Evolutionary conservation across 495 filamentous ascomycete species (phyloP).

Genomic region (Trichoderma asperelloides): DNA sequence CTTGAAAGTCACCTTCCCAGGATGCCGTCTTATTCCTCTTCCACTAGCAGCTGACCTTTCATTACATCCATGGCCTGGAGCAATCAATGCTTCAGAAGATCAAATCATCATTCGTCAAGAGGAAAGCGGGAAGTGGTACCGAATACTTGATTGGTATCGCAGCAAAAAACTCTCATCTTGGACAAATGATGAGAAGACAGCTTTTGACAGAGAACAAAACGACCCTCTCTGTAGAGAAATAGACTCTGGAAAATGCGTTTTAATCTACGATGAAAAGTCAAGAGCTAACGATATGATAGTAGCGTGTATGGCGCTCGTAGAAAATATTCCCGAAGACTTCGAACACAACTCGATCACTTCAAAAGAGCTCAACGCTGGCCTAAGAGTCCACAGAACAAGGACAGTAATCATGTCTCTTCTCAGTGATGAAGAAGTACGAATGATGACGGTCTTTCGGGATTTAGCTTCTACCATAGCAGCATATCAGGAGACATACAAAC

Average conservation of each 20-base stretch:
- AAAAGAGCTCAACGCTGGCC: not conserved
- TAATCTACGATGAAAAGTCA: not conserved
- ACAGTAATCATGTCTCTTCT: not conserved
- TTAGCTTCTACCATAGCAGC: not conserved
- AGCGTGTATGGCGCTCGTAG: not conserved
- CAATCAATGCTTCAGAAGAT: not conserved
- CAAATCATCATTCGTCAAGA: not conserved
- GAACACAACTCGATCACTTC: not conserved
- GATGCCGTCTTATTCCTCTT: not conserved
- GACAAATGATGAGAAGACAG: not conserved
- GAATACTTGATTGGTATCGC: not conserved
- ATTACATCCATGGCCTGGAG: not conserved
- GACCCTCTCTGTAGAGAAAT: not conserved
- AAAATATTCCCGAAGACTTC: not conserved
- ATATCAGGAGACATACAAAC: not conserved
- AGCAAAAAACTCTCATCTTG: not conserved
- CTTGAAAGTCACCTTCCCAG: not conserved
- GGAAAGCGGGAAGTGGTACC: not conserved
- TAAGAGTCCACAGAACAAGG: not conserved
- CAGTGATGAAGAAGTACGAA: not conserved
- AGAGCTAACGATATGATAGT: not conserved
- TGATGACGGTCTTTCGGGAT: not conserved
- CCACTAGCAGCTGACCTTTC: not conserved
- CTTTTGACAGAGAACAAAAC: not conserved
- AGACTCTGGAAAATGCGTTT: not conserved